Conservation (phyloP, 148 eudicot species). For the Fagopyrum esculentum region DNA sequence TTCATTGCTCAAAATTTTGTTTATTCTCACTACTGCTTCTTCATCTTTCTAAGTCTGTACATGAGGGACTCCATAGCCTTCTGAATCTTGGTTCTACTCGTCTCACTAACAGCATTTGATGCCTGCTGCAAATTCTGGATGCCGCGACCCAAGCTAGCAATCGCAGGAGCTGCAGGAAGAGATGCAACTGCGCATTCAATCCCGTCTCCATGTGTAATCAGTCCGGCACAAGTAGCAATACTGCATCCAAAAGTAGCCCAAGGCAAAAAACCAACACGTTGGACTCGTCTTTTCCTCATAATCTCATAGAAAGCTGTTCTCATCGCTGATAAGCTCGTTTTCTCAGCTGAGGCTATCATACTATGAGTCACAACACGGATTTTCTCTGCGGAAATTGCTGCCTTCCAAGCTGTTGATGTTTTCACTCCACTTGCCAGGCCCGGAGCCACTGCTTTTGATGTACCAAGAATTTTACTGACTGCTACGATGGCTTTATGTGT, state of each 20-base stretch:
- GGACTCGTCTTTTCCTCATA: conserved; percentile 66
- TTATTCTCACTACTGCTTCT: conserved; percentile 29
- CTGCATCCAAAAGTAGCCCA: conserved; percentile 90
- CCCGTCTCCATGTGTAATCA: conserved; percentile 70
- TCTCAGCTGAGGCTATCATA: conserved; percentile 82
- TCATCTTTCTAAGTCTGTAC: conserved; percentile 56
- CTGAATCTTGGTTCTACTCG: conserved; percentile 55
- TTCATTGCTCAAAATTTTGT: neutral
- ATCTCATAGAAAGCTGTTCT: conserved; percentile 90
- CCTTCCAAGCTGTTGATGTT: conserved; percentile 48
- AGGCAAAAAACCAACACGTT: conserved; percentile 63
- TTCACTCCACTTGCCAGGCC: conserved; percentile 56
- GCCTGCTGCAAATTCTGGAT: conserved; percentile 51
- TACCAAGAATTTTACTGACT: conserved; percentile 59
- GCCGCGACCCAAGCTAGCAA: conserved; percentile 72
- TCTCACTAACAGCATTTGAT: conserved; percentile 36
- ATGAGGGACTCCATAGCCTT: conserved; percentile 68
- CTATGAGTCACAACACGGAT: conserved; percentile 70
- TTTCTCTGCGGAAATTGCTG: conserved; percentile 72
- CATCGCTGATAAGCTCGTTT: conserved; percentile 81
- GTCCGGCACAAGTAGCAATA: conserved; percentile 63
- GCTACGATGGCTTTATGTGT: conserved; percentile 50
- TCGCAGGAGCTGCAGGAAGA: conserved; percentile 58
- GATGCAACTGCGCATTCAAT: conserved; percentile 85
- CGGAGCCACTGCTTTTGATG: conserved; percentile 52